Conservation (phyloP, 192 early-diverging fungal genomes). For the Lobosporangium transversale region DNA sequence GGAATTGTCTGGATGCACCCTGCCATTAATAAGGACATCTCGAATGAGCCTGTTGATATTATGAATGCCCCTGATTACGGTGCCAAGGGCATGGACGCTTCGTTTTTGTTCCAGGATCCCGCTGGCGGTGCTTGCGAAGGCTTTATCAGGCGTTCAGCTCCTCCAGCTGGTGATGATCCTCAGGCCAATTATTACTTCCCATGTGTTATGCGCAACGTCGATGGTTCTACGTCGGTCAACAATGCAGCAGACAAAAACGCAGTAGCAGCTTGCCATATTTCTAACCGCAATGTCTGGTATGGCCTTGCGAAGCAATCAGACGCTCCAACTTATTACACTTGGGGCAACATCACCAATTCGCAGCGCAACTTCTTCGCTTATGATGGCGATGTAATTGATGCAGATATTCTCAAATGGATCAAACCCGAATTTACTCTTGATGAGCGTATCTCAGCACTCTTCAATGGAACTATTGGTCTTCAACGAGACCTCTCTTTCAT, state of each 20-base stretch:
- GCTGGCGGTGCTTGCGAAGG: slow-evolving; percentile 57
- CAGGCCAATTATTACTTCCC: slow-evolving; percentile 42
- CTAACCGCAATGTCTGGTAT: slow-evolving; percentile 49
- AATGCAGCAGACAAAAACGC: slow-evolving; percentile 56
- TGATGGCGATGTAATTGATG: slow-evolving; percentile 54
- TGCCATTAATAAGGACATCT: slow-evolving; percentile 30
- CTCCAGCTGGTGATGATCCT: slow-evolving; percentile 13
- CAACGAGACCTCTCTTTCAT: slow-evolving; percentile 53
- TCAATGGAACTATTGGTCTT: slow-evolving; percentile 24
- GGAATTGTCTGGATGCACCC: slow-evolving; percentile 53
- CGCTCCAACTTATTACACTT: slow-evolving; percentile 52
- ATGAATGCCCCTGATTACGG: slow-evolving; percentile 56
- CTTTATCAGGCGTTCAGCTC: slow-evolving; percentile 15
- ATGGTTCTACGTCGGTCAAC: slow-evolving; percentile 51
- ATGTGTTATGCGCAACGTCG: slow-evolving; percentile 19
- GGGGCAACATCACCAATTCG: slow-evolving; percentile 57
- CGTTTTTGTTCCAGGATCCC: slow-evolving; percentile 74
- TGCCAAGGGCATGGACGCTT: slow-evolving; percentile 75
- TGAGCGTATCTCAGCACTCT: slow-evolving; percentile 55
- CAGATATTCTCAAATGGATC: slow-evolving; percentile 59
- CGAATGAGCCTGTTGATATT: slow-evolving; percentile 50
- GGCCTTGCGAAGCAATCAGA: slow-evolving; percentile 52
- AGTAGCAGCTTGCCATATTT: slow-evolving; percentile 58
- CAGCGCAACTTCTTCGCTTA: slow-evolving; percentile 63
- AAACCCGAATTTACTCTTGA: slow-evolving; percentile 68